These are phyloP conservation scores for Diaporthe velutina DNA, from an alignment of 2,329 filamentous ascomycete species.

Conservation along the genomic window DNA sequence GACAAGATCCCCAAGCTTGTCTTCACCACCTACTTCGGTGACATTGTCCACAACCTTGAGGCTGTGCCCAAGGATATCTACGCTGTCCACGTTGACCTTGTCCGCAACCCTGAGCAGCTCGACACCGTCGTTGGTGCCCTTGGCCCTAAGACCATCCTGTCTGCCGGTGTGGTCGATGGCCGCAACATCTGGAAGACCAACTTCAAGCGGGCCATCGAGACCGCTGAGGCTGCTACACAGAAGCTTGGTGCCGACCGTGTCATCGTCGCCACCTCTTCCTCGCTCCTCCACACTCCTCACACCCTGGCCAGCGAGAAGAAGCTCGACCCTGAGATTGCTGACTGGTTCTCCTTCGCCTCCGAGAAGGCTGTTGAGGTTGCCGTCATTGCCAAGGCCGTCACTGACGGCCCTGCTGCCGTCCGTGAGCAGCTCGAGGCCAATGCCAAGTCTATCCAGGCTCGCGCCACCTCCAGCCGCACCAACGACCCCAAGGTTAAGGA, in stretches of 20 bases:
- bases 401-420: constrained; percentile 89
- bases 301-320: constrained; percentile 99
- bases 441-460: constrained; percentile 91
- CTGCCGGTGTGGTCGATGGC: constrained; percentile 96
- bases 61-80: constrained; percentile 84
- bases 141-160: constrained; percentile 90
- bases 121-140: constrained; percentile 85
- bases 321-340: constrained; percentile 89
- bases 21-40: constrained; percentile 98
- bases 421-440: constrained; percentile 94
- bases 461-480: constrained; percentile 92
- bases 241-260: constrained; percentile 97
- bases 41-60: constrained; percentile 99
- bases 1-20: constrained; percentile 88
- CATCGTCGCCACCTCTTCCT: constrained; percentile 96
- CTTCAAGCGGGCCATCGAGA: constrained; percentile 94
- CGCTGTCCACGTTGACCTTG: constrained; percentile 93
- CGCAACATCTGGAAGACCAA: constrained; percentile 99
- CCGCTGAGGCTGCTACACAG: constrained; percentile 89
- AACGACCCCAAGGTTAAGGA: constrained; percentile 99
- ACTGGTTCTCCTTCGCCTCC: constrained; percentile 98
- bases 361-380: constrained; percentile 95
- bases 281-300: constrained; percentile 98
- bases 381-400: constrained; percentile 96
- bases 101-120: constrained; percentile 98